Percentiles rank a stretch among this genome's conserved stretches.
Conservation (phyloP, 192 early-diverging fungal genomes). For the Coemansia sp. region DNA sequence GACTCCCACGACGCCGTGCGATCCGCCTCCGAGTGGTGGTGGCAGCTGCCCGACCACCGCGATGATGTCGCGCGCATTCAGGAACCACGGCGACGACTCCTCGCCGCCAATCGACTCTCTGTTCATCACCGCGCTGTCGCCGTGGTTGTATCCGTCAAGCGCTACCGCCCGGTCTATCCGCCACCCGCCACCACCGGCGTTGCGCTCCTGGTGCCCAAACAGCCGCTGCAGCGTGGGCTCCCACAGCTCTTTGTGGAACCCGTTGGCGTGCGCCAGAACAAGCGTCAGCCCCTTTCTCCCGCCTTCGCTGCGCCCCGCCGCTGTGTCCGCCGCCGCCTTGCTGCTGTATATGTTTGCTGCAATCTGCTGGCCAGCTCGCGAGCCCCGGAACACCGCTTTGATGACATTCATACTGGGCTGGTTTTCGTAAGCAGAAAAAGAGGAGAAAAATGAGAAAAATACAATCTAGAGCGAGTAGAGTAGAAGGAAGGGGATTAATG, state of each 20-base stretch:
- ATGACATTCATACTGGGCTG: slow-evolving; percentile 20
- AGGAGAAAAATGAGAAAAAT: neutral
- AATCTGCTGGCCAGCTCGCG: slow-evolving; percentile 39
- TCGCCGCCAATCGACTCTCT: slow-evolving; percentile 16
- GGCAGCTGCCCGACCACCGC: slow-evolving; percentile 31
- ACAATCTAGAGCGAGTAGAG: neutral
- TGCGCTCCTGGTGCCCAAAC: slow-evolving; percentile 8
- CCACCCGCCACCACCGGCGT: slow-evolving; percentile 9
- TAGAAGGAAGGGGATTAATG: neutral
- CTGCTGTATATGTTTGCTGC: slow-evolving; percentile 42
- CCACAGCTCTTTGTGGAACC: slow-evolving; percentile 58
- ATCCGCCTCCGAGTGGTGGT: neutral
- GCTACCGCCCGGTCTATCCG: slow-evolving; percentile 34
- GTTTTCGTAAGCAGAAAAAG: neutral
- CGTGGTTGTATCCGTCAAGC: slow-evolving; percentile 51
- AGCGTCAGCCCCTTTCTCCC: slow-evolving; percentile 25
- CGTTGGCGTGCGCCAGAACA: slow-evolving; percentile 47
- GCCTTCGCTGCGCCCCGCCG: neutral
- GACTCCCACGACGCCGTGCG: slow-evolving; percentile 28
- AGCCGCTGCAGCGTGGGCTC: slow-evolving; percentile 39
- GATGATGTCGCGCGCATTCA: slow-evolving; percentile 41
- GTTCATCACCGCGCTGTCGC: slow-evolving; percentile 52
- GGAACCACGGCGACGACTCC: slow-evolving; percentile 27
- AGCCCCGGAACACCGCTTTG: slow-evolving; percentile 19
- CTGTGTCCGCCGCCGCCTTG: neutral